phyloP scores from a whole-genome alignment of 306 rosid species.

The Mucuna pruriens region DNA sequence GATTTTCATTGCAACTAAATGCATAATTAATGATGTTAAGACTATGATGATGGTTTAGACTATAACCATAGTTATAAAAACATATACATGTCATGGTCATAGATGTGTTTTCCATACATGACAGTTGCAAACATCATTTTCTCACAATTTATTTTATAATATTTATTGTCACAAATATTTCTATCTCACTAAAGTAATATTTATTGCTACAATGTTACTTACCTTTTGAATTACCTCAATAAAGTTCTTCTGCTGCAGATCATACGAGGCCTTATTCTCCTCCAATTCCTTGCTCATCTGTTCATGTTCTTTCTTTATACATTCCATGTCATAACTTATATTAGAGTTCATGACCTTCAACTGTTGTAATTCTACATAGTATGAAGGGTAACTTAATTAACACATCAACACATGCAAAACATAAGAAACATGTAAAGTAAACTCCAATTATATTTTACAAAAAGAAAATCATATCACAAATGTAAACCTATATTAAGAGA shows the following conservation, averaged over 20 bases:
- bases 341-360: not conserved
- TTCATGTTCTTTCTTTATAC: conserved; percentile 17
- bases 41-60: too few relatives aligned
- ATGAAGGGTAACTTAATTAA: not conserved
- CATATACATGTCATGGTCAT: too few relatives aligned
- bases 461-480: not conserved
- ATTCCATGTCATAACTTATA: conserved; percentile 20
- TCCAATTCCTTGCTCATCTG: not conserved
- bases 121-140: too few relatives aligned
- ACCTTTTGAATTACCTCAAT: not conserved
- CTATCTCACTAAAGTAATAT: too few relatives aligned
- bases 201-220: too few relatives aligned
- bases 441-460: not conserved
- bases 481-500: not conserved
- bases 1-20: too few relatives aligned
- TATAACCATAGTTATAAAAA: too few relatives aligned
- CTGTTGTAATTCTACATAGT: not conserved
- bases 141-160: too few relatives aligned
- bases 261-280: not conserved
- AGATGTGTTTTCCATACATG: too few relatives aligned
- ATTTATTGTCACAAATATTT: too few relatives aligned
- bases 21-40: too few relatives aligned
- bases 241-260: not conserved
- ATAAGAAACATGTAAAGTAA: not conserved
- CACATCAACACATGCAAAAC: too few relatives aligned